These are phyloP conservation scores for Amaranthus palmeri DNA, from an alignment of 148 eudicot species.

Conservation along the genomic window DNA sequence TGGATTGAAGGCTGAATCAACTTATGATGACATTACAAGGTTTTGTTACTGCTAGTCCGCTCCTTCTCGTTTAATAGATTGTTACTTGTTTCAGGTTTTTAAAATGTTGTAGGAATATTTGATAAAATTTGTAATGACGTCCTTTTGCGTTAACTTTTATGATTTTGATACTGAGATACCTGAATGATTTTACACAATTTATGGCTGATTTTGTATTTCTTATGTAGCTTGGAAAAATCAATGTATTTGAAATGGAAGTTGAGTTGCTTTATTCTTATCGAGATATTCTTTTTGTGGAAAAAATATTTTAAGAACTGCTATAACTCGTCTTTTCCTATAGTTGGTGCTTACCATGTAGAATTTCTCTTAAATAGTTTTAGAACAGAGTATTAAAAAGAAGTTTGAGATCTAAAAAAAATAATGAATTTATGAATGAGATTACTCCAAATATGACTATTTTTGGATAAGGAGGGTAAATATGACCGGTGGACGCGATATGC, in stretches of 20 bases:
- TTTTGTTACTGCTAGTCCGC: background rate
- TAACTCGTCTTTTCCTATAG: too few species aligned
- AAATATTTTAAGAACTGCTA: too few species aligned
- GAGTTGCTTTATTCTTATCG: slow-evolving; percentile 16
- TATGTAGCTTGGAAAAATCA: slow-evolving; percentile 14
- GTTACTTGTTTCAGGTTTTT: slow-evolving; percentile 19
- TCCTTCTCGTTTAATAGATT: slow-evolving; percentile 12
- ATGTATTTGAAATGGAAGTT: slow-evolving; percentile 21
- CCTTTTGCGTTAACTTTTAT: slow-evolving; percentile 28
- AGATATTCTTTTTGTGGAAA: too few species aligned
- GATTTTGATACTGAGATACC: slow-evolving; percentile 21
- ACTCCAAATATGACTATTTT: too few species aligned
- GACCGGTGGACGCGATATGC: too few species aligned
- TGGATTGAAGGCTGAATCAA: slow-evolving; percentile 36
- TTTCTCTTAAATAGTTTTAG: too few species aligned
- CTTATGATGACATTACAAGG: background rate
- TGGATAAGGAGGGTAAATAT: too few species aligned
- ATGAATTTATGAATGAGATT: too few species aligned
- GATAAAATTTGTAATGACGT: slow-evolving; percentile 25
- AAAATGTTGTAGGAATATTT: slow-evolving; percentile 23
- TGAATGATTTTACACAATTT: slow-evolving; percentile 22
- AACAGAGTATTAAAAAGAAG: too few species aligned
- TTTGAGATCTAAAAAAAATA: too few species aligned
- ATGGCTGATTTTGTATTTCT: slow-evolving; percentile 14
- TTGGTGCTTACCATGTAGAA: too few species aligned